These are phyloP conservation scores for Chaetothyriales sp. DNA, from an alignment of 2,329 filamentous ascomycete genomes.

Conservation along the genomic window DNA sequence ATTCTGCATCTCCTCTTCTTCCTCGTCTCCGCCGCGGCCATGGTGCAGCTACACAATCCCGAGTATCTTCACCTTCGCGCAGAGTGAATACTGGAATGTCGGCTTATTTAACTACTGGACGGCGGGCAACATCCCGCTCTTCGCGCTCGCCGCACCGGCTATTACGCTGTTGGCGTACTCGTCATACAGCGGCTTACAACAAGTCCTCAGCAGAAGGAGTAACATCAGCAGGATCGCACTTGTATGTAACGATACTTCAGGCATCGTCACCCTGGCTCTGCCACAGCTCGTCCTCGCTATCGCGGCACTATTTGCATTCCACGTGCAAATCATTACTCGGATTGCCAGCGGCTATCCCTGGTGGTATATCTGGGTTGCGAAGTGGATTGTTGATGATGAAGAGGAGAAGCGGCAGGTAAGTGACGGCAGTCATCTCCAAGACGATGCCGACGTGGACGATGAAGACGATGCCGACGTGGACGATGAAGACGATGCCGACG, in stretches of 20 bases:
- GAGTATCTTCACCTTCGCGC: constrained; percentile 85
- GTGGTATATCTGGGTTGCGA: constrained; percentile 75
- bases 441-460: constrained; percentile 1
- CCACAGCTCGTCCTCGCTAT: constrained; percentile 59
- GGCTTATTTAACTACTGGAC: constrained; percentile 90
- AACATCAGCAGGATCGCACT: background rate
- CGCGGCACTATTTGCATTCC: constrained; percentile 65
- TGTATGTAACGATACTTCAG: background rate
- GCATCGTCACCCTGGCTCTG: constrained; percentile 41
- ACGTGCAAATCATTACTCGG: constrained; percentile 87
- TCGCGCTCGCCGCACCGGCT: constrained; percentile 69
- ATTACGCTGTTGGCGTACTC: constrained; percentile 54
- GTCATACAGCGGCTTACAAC: constrained; percentile 29
- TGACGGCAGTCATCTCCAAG: constrained; percentile 2
- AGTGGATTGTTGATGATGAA: constrained; percentile 11
- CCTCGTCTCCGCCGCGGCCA: constrained; percentile 31
- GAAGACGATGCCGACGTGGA: constrained; percentile 1
- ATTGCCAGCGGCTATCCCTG: constrained; percentile 77
- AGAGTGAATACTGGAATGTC: constrained; percentile 78
- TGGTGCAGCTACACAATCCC: constrained; percentile 68
- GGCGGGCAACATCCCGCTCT: constrained; percentile 69
- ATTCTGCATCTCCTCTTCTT: constrained; percentile 42
- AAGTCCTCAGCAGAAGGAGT: constrained; percentile 1
- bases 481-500: background rate
- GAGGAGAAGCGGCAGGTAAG: no score